phyloP scores from a whole-genome alignment of 129 eudicot genomes.

The Daucus carota region DH1_v3.0 NC_030387.2:38269501-38270000 shows the following conservation, averaged over 20 bases:
- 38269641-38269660: neutral
- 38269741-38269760: conserved; percentile 22
- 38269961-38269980: conserved; percentile 3
- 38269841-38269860: neutral
- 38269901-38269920: neutral
- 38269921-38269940: neutral
- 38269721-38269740: conserved; percentile 15
- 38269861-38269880: conserved; percentile 9
- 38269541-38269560: neutral
- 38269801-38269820: conserved; percentile 13
- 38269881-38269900: neutral
- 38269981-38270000: neutral
- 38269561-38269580: neutral
- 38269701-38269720: conserved; percentile 12
- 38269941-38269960: neutral
- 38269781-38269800: conserved; percentile 7
- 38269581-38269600: conserved; percentile 16
- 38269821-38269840: conserved; percentile 4
- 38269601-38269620: neutral
- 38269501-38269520: neutral
- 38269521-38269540: neutral
- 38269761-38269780: conserved; percentile 18
- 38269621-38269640: neutral
- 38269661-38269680: neutral
- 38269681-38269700: neutral